These are phyloP conservation scores for Magnusiomyces ingens DNA, from an alignment of 1,139 yeast genomes.

Conservation along the genomic window DNA sequence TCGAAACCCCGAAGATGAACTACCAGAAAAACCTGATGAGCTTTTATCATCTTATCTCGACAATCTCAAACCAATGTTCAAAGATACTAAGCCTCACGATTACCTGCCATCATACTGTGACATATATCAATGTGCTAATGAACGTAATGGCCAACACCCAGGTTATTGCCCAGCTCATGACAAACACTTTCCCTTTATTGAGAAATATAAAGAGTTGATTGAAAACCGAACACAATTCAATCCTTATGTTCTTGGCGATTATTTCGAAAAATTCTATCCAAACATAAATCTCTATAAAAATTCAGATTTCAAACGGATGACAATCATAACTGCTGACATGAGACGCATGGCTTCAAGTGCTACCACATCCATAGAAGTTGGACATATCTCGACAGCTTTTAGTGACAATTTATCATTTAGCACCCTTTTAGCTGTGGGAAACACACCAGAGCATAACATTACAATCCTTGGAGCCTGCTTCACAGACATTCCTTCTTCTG, in stretches of 20 bases:
- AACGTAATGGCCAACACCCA: neutral
- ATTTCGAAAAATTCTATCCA: neutral
- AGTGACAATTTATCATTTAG: neutral
- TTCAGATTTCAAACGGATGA: neutral
- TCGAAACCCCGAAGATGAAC: no score
- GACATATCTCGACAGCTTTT: neutral
- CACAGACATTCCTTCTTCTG: neutral
- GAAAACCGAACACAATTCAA: constrained; percentile 1
- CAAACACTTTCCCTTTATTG: neutral
- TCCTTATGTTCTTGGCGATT: constrained; percentile 1
- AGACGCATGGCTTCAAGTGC: constrained; percentile 5
- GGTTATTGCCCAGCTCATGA: constrained; percentile 2
- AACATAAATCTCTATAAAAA: neutral
- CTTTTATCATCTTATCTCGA: no score
- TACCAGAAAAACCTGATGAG: no score
- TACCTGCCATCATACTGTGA: neutral
- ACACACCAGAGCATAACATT: constrained; percentile 3
- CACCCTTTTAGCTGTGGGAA: constrained; percentile 3
- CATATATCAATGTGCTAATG: neutral
- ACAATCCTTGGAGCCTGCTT: constrained; percentile 1
- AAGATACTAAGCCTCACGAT: no score
- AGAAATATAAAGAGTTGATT: neutral
- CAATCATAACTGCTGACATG: constrained; percentile 4
- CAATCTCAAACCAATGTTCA: no score
- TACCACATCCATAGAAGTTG: neutral